Evolutionary conservation across 2,329 filamentous ascomycete genomes (phyloP).

Genomic region (Aspergillus pseudoviridinutans): DNA sequence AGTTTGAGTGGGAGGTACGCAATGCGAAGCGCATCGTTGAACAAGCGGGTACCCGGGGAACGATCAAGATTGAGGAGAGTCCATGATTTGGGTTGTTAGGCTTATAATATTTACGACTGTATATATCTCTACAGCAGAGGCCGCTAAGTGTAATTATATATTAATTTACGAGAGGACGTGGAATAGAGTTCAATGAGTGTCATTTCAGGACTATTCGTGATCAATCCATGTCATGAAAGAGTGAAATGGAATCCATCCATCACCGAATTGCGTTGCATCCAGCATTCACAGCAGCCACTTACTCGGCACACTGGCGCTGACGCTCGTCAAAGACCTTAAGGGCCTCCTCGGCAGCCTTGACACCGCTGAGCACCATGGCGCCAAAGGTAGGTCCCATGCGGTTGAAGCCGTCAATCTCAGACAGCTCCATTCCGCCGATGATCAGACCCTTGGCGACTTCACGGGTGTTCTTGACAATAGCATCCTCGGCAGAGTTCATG

Average conservation of each 20-base stretch:
- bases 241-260: not conserved
- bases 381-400: conserved; percentile 88
- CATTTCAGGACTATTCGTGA: not conserved
- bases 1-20: conserved; percentile 90
- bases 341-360: conserved; percentile 88
- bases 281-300: conserved; percentile 12
- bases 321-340: conserved; percentile 72
- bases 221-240: not conserved
- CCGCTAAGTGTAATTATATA: not conserved
- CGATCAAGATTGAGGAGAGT: not conserved
- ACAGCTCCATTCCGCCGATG: conserved; percentile 92
- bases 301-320: conserved; percentile 70
- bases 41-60: not conserved
- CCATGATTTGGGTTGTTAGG: not conserved
- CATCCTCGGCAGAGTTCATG: conserved; percentile 88
- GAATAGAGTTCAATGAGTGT: not conserved
- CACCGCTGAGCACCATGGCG: conserved; percentile 80
- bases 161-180: not conserved
- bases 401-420: conserved; percentile 85
- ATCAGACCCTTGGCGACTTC: conserved; percentile 85
- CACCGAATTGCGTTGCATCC: not conserved
- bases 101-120: not conserved
- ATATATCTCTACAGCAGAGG: not conserved
- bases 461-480: conserved; percentile 86
- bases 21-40: conserved; percentile 48